Evolutionary conservation across 1,284 basidiomycete species (phyloP), one percentile per base, ranked within the genome.

Genomic region (Melampsora abietis-canadensis): DNA sequence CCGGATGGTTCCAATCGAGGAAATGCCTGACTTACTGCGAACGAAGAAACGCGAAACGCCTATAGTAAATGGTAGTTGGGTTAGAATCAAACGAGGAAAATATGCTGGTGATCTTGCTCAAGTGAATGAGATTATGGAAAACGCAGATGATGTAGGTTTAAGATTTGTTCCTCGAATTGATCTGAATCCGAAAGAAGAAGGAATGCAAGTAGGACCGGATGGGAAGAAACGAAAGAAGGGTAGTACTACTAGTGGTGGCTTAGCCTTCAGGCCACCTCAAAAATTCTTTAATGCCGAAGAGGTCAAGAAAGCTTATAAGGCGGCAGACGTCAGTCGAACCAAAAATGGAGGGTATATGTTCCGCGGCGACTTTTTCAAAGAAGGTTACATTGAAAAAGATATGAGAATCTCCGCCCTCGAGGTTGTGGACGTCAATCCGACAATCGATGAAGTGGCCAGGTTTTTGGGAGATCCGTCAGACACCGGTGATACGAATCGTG

Each of bases 131-230:
- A 87, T 94, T 76, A 89, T 90, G 10, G 92, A 94, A 81, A 96
- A 94, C 76, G 94, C 93, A 69, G 93, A 98, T 81, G 92, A 93
- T 76, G 90, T 94, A 64, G 93, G 92, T 0, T 85, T 98, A 79
- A 92, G 93, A 82, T 94, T 97, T 81, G 88, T 99, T 76, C 95
- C 95, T 24, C 91, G 96, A 80, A 96, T 99, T 82, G 96, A 99
- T 83, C 85, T 98, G 75, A 92, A 90, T 76, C 94, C 94, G 30
- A 88, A 89, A 75, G 93, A 95, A 76, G 90, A 92, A 59, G 84
- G 85, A 4, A 82, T 87, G 30, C 80, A 79, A 76, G 78, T 78
- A n/a, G 77, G 77, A 4, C 47, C 78, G 27, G 90, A 90, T 78
- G 86, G 87, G 31, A 86, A 86, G 81, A 79, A 80, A 68, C 78